Base-by-base conservation (phyloP, 2,329 filamentous ascomycete species). In the Capronia americana region DNA sequence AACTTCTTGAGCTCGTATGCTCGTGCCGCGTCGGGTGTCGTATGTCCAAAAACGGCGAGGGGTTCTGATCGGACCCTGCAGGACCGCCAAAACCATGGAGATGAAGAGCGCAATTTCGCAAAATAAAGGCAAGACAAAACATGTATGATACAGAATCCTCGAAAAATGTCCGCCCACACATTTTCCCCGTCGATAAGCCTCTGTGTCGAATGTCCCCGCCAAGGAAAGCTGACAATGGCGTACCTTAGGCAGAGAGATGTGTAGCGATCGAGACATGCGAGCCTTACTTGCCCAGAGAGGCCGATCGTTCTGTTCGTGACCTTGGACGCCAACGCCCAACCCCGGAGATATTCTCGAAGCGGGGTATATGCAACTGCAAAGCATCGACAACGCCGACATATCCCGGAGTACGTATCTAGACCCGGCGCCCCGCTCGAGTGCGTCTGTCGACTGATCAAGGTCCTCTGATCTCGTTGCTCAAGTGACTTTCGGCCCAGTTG, bases 61-160 rank as follows among this genome's bases (percentile, higher is more conserved):
- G 46, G 26, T 11, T 23, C 53, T 55, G 26, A 17, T 30, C 24
- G 28, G 53, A 6, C 26, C 53, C 5, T 23, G 44, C 46, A 61
- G 34, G 46, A 14, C 38, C 58, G 4, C 26, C 41, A 6, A 24
- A 38, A 41, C 26, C 30, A 23, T 41, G n/a, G 26, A 61, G 30
- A 26, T 11, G 14, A 24, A 23, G 53, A 17, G 17, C 53, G 28
- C 44, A 17, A 46, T 24, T 20, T 53, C 30, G 32, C 20, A 53
- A 53, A 61, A 26, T 2, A 54, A 61, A 24, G 26, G 28, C 57
- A 14, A 61, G 46, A 56, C 55, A 55, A 46, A 46, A n/a, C n/a
- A 38, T 7, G 55, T 62, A 65, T 65, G 59, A 62, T 62, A 62
- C 59, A 62, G 46, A 61, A 61, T 53, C 58, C 44, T 50, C 38